phyloP scores from a whole-genome alignment of 192 early-diverging fungal species.

The Podila clonocystis region DNA sequence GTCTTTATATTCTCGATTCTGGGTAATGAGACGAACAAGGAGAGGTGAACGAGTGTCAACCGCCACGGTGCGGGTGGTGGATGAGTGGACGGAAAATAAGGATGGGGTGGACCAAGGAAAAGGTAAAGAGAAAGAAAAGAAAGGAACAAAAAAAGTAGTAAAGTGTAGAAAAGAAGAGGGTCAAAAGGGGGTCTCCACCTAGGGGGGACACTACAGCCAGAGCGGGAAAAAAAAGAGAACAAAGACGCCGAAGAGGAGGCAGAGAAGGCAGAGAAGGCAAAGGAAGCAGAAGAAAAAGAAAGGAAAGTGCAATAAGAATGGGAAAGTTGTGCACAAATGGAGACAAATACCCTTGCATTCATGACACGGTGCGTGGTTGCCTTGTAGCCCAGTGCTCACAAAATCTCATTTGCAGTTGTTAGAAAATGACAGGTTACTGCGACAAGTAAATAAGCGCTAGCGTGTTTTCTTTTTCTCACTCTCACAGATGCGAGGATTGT shows the following conservation, averaged over 20 bases:
- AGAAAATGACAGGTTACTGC: background rate
- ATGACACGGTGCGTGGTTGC: background rate
- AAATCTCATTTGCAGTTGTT: no score
- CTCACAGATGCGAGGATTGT: background rate
- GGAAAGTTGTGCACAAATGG: background rate
- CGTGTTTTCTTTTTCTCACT: background rate
- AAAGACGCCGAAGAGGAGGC: background rate
- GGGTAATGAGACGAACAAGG: conserved; percentile 1
- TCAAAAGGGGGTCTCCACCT: no score
- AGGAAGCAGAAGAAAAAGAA: background rate
- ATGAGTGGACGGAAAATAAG: no score
- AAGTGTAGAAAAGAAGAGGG: no score
- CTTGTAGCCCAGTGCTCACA: no score
- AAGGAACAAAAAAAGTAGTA: no score
- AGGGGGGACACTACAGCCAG: background rate
- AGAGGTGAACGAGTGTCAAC: no score
- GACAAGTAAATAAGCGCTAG: background rate
- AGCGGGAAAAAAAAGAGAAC: background rate
- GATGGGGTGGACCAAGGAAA: no score
- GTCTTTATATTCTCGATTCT: no score
- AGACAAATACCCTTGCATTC: background rate
- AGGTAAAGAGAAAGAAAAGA: no score
- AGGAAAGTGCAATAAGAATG: background rate
- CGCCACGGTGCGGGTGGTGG: no score
- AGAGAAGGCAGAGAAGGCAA: background rate